Percentiles rank a stretch among this genome's conserved stretches.
phyloP scores from a whole-genome alignment of 106 monocot species.

The Triglochin maritima region DNA sequence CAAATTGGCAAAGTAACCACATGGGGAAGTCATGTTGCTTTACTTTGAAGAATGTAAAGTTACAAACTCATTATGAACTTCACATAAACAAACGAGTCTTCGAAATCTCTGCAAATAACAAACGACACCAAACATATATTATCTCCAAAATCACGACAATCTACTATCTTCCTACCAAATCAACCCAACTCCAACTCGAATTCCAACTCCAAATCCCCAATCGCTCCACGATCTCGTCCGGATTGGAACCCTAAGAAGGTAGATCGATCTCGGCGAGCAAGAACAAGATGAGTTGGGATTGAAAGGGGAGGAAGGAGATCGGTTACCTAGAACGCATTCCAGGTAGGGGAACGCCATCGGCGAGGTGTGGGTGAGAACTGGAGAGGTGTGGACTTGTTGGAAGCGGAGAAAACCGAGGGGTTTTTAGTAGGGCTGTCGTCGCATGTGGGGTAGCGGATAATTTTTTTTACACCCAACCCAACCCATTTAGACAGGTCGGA shows the following conservation, averaged over 20 bases:
- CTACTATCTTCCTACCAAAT: background rate
- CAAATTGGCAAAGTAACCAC: too few species aligned
- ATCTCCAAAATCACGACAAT: background rate
- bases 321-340: constrained; percentile 2
- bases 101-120: too few species aligned
- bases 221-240: background rate
- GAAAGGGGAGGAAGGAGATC: background rate
- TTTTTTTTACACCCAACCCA: too few species aligned
- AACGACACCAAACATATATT: background rate
- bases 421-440: too few species aligned
- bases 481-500: too few species aligned
- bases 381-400: background rate
- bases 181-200: background rate
- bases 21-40: too few species aligned
- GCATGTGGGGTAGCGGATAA: too few species aligned
- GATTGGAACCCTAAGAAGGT: too few species aligned
- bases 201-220: background rate
- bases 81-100: too few species aligned
- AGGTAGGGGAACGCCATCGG: constrained; percentile 8
- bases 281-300: background rate
- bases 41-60: too few species aligned
- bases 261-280: background rate
- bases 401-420: too few species aligned
- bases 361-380: background rate
- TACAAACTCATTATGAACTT: too few species aligned